phyloP scores from a whole-genome alignment of 371 early-diverging fungal genomes.

The Syncephalastrum racemosum region DNA sequence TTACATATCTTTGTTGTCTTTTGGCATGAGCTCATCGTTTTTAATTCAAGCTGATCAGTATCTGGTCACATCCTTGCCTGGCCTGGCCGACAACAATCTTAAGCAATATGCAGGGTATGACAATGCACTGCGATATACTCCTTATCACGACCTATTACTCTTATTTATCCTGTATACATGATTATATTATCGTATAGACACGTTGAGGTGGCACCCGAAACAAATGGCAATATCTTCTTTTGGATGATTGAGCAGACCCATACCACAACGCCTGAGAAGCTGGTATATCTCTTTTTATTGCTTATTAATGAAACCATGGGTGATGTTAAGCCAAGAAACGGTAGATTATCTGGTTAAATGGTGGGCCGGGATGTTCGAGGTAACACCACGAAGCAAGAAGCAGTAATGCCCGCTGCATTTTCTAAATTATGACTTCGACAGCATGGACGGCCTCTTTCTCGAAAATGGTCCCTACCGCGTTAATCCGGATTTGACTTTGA shows the following conservation, averaged over 20 bases:
- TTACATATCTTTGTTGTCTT: not conserved
- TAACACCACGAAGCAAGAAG: slow-evolving; percentile 12
- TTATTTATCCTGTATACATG: not conserved
- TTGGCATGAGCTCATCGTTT: no score
- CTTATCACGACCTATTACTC: not conserved
- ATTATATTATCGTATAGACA: slow-evolving; percentile 28
- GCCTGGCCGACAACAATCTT: no score
- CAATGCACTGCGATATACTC: not conserved
- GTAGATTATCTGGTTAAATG: slow-evolving; percentile 88
- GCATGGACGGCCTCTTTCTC: slow-evolving; percentile 85
- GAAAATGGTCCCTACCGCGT: slow-evolving; percentile 82
- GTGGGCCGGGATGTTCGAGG: slow-evolving; percentile 62
- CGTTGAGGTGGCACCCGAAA: slow-evolving; percentile 38
- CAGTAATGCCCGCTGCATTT: not conserved
- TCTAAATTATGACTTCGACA: slow-evolving; percentile 16
- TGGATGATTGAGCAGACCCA: slow-evolving; percentile 53
- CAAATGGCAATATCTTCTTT: slow-evolving; percentile 52
- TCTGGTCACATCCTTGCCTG: no score
- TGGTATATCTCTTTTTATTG: slow-evolving; percentile 28
- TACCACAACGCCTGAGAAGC: slow-evolving; percentile 27
- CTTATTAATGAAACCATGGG: not conserved
- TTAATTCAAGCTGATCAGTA: no score
- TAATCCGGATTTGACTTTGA: slow-evolving; percentile 43
- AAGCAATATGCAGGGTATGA: no score
- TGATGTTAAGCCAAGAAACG: not conserved